Evolutionary conservation across 805 yeast species (phyloP).

Genomic region (Starmerella vaccinii): DNA sequence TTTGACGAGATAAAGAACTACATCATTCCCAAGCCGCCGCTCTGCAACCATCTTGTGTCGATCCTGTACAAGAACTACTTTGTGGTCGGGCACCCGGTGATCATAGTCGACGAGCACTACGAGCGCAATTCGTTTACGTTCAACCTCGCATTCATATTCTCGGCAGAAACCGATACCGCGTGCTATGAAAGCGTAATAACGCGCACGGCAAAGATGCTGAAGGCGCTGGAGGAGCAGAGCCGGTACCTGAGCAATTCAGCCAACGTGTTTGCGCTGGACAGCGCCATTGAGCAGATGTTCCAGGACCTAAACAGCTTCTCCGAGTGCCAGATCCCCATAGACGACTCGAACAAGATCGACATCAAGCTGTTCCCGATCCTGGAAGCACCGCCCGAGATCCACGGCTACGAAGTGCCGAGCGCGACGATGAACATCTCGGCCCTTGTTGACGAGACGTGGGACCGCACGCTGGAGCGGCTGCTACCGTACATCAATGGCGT

Average conservation of each 20-base stretch:
- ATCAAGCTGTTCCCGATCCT: slow-evolving; percentile 87
- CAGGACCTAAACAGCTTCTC: slow-evolving; percentile 92
- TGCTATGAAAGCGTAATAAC: slow-evolving; percentile 80
- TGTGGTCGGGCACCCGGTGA: slow-evolving; percentile 82
- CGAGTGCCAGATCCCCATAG: slow-evolving; percentile 90
- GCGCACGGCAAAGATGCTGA: slow-evolving; percentile 78
- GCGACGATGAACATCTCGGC: slow-evolving; percentile 66
- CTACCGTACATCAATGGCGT: slow-evolving; percentile 81
- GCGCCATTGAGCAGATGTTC: slow-evolving; percentile 76
- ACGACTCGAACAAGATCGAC: slow-evolving; percentile 79
- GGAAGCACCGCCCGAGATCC: slow-evolving; percentile 65
- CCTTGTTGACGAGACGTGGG: slow-evolving; percentile 88
- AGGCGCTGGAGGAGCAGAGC: slow-evolving; percentile 81
- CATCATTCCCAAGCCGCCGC: slow-evolving; percentile 83
- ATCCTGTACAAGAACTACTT: slow-evolving; percentile 59
- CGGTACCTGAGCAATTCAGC: slow-evolving; percentile 52
- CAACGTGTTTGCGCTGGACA: slow-evolving; percentile 48
- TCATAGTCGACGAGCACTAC: slow-evolving; percentile 60
- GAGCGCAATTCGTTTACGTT: slow-evolving; percentile 87
- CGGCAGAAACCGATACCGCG: slow-evolving; percentile 65
- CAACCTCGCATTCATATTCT: slow-evolving; percentile 87
- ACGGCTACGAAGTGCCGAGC: slow-evolving; percentile 81
- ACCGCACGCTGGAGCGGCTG: slow-evolving; percentile 86
- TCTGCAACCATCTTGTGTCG: slow-evolving; percentile 73
- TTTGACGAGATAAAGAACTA: slow-evolving; percentile 83